phyloP scores from a whole-genome alignment of 2,329 filamentous ascomycete species.

The Ciborinia camelliae region DNA sequence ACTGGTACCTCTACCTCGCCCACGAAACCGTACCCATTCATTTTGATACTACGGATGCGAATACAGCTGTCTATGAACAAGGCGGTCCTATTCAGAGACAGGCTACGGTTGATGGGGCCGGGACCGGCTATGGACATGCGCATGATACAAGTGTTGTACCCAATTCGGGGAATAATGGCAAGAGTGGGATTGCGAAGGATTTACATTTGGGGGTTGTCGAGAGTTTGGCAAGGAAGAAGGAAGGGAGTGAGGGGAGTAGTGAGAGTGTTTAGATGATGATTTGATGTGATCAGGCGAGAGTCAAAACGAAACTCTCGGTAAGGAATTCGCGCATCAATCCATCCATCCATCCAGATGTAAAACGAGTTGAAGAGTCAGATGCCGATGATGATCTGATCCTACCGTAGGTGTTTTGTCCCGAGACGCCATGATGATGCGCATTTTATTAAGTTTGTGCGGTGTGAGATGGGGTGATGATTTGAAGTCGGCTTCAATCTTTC shows the following conservation, averaged over 20 bases:
- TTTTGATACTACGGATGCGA: conserved; percentile 28
- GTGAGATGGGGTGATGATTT: too few species aligned
- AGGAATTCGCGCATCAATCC: too few species aligned
- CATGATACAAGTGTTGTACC: conserved; percentile 15
- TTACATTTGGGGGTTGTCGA: conserved; percentile 22
- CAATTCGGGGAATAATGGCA: conserved; percentile 23
- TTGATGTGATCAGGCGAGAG: too few species aligned
- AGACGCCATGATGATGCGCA: too few species aligned
- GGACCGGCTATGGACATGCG: conserved; percentile 21
- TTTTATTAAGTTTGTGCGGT: too few species aligned
- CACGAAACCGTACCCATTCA: conserved; percentile 30
- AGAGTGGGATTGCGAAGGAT: conserved; percentile 28
- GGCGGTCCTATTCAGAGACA: conserved; percentile 24
- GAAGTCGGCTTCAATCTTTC: too few species aligned
- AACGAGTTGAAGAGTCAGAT: too few species aligned
- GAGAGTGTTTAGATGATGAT: conserved; percentile 6
- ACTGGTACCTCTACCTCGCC: conserved; percentile 47
- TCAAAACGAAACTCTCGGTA: too few species aligned
- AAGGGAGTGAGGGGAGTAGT: conserved; percentile 1
- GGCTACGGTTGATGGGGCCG: conserved; percentile 23
- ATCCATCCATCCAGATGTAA: too few species aligned
- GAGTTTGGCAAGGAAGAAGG: conserved; percentile 22
- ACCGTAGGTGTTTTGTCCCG: too few species aligned
- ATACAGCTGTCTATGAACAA: conserved; percentile 27
- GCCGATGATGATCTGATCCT: too few species aligned